Conservation (phyloP, 441 rosid genomes). For the Jatropha podagrica region DNA sequence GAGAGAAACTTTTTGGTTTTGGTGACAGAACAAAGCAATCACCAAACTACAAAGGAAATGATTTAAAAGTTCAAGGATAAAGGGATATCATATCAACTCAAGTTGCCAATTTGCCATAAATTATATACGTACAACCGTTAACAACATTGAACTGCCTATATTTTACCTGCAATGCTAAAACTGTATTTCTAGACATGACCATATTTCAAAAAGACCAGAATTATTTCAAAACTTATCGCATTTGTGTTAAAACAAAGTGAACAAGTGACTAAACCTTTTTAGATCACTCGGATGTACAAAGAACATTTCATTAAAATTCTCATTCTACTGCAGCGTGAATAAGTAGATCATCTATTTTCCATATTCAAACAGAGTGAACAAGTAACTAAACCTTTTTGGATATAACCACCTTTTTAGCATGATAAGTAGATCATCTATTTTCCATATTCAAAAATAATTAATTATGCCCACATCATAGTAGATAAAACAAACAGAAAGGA, state of each 20-base stretch:
- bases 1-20: not conserved
- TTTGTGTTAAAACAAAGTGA: conserved; percentile 22
- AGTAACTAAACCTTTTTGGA: too few species aligned
- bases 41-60: too few species aligned
- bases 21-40: not conserved
- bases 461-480: not conserved
- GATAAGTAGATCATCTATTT: not conserved
- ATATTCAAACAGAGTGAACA: too few species aligned
- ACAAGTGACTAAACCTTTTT: conserved; percentile 18
- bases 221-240: conserved; percentile 3
- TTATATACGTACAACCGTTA: conserved; percentile 5
- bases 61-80: too few species aligned
- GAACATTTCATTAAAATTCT: conserved; percentile 10
- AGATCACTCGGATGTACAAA: conserved; percentile 21
- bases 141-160: not conserved
- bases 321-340: conserved; percentile 42
- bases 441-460: not conserved
- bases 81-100: too few species aligned
- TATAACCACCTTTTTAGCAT: not conserved
- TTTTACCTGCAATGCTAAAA: conserved; percentile 9
- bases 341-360: too few species aligned
- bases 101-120: not conserved
- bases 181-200: conserved; percentile 1
- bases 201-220: conserved; percentile 12
- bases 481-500: not conserved